phyloP scores from a whole-genome alignment of 169 alveolate genomes.

The Babesia ovis region DNA sequence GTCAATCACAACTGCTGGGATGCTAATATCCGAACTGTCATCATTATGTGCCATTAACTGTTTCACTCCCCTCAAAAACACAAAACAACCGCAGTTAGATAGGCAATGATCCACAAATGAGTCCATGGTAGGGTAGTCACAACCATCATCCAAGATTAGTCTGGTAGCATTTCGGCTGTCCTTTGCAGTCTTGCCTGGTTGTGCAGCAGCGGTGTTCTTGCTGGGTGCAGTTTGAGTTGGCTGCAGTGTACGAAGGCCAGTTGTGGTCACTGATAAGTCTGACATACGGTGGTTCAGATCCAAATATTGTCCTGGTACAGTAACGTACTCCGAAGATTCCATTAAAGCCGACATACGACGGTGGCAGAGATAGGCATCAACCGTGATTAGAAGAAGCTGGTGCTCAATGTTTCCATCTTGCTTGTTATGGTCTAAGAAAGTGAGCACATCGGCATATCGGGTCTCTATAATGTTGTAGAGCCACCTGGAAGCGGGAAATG shows the following conservation, averaged over 20 bases:
- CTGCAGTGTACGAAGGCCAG: too few species aligned
- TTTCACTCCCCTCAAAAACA: not conserved
- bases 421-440: constrained; percentile 42
- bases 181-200: too few species aligned
- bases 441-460: not conserved
- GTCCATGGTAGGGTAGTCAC: not conserved
- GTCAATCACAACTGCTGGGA: constrained; percentile 8
- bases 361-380: constrained; percentile 15
- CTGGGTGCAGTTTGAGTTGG: too few species aligned
- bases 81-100: constrained; percentile 31
- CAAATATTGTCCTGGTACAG: too few species aligned
- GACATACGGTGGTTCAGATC: too few species aligned
- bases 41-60: not conserved
- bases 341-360: not conserved
- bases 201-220: too few species aligned
- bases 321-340: not conserved
- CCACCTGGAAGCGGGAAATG: not conserved
- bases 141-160: not conserved
- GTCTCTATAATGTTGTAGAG: constrained; percentile 1
- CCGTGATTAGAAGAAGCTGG: constrained; percentile 14
- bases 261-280: too few species aligned
- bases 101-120: not conserved
- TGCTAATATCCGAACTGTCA: not conserved
- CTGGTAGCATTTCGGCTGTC: too few species aligned
- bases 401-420: constrained; percentile 16